phyloP scores from a whole-genome alignment of 805 yeast species.

The Cyberlindnera mycetangii region DNA sequence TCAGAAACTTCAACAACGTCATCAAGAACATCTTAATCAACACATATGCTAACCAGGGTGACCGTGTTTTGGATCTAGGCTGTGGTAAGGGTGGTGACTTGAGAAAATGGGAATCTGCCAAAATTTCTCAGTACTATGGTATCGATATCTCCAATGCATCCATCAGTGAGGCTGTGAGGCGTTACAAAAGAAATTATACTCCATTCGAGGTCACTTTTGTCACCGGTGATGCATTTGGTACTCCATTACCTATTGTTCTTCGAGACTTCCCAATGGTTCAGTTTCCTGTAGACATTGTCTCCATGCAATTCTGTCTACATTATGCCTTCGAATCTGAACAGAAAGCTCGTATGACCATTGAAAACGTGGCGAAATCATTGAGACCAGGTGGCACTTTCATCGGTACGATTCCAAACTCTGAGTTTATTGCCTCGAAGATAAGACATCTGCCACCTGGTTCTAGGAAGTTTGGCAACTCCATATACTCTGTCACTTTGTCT shows the following conservation, averaged over 20 bases:
- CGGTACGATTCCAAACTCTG: conserved; percentile 94
- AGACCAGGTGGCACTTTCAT: conserved; percentile 83
- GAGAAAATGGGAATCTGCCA: conserved; percentile 78
- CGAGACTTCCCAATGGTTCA: conserved; percentile 61
- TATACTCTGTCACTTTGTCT: conserved; percentile 81
- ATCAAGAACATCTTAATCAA: conserved; percentile 83
- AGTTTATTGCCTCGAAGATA: conserved; percentile 69
- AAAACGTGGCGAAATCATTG: conserved; percentile 73
- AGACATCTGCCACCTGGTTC: conserved; percentile 49
- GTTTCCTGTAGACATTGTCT: conserved; percentile 84
- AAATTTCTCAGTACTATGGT: conserved; percentile 77
- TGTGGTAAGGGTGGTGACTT: conserved; percentile 99
- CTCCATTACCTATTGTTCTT: conserved; percentile 63
- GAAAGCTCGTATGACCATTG: conserved; percentile 67
- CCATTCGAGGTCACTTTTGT: conserved; percentile 81
- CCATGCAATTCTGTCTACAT: conserved; percentile 90
- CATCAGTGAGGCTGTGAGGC: conserved; percentile 74
- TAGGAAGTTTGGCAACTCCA: conserved; percentile 77
- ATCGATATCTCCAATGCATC: conserved; percentile 90
- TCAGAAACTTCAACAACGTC: conserved; percentile 88
- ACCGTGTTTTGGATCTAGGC: conserved; percentile 77
- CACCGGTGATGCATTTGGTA: conserved; percentile 88
- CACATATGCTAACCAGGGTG: conserved; percentile 54
- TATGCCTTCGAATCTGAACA: conserved; percentile 89
- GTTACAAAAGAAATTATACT: conserved; percentile 57